phyloP scores from a whole-genome alignment of 805 yeast species.

The Jamesozyma jinghongensis region DNA sequence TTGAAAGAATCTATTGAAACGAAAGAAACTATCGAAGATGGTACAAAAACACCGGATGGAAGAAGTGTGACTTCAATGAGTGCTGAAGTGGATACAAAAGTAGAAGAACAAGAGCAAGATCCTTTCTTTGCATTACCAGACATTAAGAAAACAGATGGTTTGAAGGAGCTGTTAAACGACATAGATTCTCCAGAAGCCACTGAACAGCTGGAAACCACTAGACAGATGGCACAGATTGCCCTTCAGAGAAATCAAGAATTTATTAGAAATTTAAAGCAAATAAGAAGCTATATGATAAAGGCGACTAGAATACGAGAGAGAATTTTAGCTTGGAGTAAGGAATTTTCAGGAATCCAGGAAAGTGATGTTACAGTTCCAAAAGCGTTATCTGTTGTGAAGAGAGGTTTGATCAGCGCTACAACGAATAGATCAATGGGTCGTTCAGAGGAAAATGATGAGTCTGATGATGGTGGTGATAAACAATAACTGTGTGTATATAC shows the following conservation, averaged over 20 bases:
- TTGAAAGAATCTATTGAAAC: not conserved
- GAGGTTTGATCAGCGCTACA: conserved; percentile 31
- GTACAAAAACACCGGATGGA: conserved; percentile 10
- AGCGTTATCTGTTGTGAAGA: conserved; percentile 28
- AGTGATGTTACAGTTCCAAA: conserved; percentile 34
- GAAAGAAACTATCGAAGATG: not conserved
- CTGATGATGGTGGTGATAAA: conserved; percentile 4
- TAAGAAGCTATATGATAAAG: conserved; percentile 67
- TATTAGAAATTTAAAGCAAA: conserved; percentile 62
- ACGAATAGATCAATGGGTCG: conserved; percentile 25
- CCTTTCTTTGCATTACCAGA: conserved; percentile 61
- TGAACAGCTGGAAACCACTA: conserved; percentile 56
- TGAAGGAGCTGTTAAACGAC: conserved; percentile 4
- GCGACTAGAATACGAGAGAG: conserved; percentile 68
- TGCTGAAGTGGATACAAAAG: conserved; percentile 10
- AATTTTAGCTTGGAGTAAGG: conserved; percentile 76
- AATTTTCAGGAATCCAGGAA: conserved; percentile 60
- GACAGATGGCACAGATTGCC: conserved; percentile 68
- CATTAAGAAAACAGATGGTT: conserved; percentile 11
- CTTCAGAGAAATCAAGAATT: conserved; percentile 82
- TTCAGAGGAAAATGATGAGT: conserved; percentile 3
- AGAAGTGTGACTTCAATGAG: conserved; percentile 3
- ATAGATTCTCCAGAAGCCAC: conserved; percentile 16
- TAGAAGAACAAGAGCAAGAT: conserved; percentile 33
- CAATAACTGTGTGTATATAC: not conserved